These are phyloP conservation scores for Geotrichum siamense DNA, from an alignment of 1,139 yeast species.

Conservation along the genomic window DNA sequence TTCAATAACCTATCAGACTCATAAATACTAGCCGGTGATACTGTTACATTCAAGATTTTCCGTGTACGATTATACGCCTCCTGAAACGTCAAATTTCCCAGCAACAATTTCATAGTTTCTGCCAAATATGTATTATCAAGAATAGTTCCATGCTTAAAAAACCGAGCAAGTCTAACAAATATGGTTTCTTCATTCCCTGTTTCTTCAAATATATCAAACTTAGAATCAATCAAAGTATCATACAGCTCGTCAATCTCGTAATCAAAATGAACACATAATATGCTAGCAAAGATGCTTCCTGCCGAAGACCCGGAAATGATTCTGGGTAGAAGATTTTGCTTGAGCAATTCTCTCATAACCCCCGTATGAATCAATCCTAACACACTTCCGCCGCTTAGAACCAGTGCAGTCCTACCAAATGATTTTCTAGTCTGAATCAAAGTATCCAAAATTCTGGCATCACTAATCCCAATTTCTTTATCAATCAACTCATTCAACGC, in stretches of 20 bases:
- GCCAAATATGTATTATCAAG: constrained; percentile 71
- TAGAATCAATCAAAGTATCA: constrained; percentile 39
- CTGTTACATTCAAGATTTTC: constrained; percentile 76
- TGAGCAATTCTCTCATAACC: constrained; percentile 70
- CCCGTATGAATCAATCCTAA: constrained; percentile 93
- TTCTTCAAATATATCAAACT: constrained; percentile 66
- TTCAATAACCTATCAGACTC: constrained; percentile 70
- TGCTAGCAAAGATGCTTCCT: constrained; percentile 90
- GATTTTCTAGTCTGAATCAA: constrained; percentile 82
- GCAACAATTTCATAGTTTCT: constrained; percentile 63
- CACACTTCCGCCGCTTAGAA: constrained; percentile 91
- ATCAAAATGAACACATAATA: constrained; percentile 71
- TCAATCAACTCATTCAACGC: constrained; percentile 47
- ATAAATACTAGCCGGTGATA: constrained; percentile 59
- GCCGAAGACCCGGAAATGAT: constrained; percentile 95
- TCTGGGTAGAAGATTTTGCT: constrained; percentile 69
- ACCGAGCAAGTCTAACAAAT: constrained; percentile 49
- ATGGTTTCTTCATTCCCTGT: constrained; percentile 44
- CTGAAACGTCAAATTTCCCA: constrained; percentile 92
- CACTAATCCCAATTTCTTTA: constrained; percentile 42
- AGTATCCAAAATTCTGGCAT: constrained; percentile 63
- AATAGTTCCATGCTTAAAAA: constrained; percentile 77
- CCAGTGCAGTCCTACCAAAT: constrained; percentile 88
- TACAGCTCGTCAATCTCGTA: constrained; percentile 60
- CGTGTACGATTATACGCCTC: constrained; percentile 87